Evolutionary conservation across 176 grass and related monocot species (phyloP).

Genomic region (Thinopyrum elongatum): DNA sequence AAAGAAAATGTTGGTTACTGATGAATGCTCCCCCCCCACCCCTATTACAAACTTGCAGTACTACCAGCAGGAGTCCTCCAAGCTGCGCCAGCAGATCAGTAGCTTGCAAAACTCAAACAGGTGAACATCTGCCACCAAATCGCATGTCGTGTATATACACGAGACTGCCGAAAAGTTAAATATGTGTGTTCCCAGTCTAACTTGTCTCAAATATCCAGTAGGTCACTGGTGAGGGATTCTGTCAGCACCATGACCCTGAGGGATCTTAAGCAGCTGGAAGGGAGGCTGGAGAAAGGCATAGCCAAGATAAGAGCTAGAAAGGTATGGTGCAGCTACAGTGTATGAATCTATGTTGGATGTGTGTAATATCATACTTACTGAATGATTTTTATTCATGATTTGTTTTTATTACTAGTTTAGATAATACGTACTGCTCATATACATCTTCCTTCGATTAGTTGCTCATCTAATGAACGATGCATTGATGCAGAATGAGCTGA

Average conservation of each 20-base stretch:
- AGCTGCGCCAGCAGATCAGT: slow-evolving; percentile 68
- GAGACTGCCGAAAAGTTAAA: background rate
- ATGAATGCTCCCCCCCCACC: background rate
- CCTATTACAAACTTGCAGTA: slow-evolving; percentile 42
- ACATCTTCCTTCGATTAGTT: background rate
- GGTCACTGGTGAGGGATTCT: slow-evolving; percentile 59
- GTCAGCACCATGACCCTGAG: slow-evolving; percentile 46
- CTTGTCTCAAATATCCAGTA: slow-evolving; percentile 32
- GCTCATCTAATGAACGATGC: background rate
- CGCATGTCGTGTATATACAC: background rate
- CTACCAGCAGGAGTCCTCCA: slow-evolving; percentile 82
- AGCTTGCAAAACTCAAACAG: slow-evolving; percentile 76
- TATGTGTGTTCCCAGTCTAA: background rate
- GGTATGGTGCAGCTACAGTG: slow-evolving; percentile 37
- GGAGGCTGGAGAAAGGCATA: slow-evolving; percentile 68
- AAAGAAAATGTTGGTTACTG: background rate
- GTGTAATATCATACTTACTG: background rate
- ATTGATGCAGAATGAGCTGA: slow-evolving; percentile 66
- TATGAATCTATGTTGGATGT: background rate
- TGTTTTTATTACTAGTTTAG: background rate
- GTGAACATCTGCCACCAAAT: slow-evolving; percentile 35
- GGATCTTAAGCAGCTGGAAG: slow-evolving; percentile 74
- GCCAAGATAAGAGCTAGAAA: slow-evolving; percentile 86
- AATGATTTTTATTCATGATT: background rate
- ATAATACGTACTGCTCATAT: background rate